phyloP scores from a whole-genome alignment of 2,329 filamentous ascomycete species.

The Endocalyx cinctus region DNA sequence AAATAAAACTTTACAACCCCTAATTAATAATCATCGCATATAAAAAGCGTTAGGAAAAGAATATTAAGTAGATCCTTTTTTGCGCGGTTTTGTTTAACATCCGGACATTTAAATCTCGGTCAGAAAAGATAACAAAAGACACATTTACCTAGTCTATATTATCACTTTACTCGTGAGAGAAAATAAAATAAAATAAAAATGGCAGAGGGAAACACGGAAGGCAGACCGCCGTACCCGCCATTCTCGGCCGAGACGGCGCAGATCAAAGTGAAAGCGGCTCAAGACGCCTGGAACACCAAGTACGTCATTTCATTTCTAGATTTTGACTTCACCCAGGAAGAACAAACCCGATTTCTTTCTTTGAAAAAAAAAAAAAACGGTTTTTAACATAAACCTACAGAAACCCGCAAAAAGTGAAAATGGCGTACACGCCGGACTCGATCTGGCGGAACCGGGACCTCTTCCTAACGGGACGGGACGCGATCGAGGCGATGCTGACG shows the following conservation, averaged over 20 bases:
- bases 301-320: constrained; percentile 29
- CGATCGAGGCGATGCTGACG: constrained; percentile 63
- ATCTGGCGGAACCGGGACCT: constrained; percentile 75
- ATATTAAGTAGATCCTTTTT: no score
- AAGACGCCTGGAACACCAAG: constrained; percentile 78
- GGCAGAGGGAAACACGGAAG: constrained; percentile 16
- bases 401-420: constrained; percentile 59
- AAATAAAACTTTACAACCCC: no score
- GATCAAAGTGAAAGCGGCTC: constrained; percentile 77
- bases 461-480: constrained; percentile 65
- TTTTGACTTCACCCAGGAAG: neutral
- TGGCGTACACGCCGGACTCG: constrained; percentile 69
- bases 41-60: no score
- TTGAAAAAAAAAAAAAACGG: neutral
- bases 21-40: no score
- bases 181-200: constrained; percentile 11
- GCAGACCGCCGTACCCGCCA: constrained; percentile 55
- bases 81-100: no score
- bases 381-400: no score
- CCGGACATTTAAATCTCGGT: no score
- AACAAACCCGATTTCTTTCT: neutral
- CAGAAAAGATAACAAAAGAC: no score
- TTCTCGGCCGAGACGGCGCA: constrained; percentile 69
- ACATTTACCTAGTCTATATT: no score
- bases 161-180: no score